Conservation (phyloP, 2,329 filamentous ascomycete genomes). For the Pseudogymnoascus sp. region DNA sequence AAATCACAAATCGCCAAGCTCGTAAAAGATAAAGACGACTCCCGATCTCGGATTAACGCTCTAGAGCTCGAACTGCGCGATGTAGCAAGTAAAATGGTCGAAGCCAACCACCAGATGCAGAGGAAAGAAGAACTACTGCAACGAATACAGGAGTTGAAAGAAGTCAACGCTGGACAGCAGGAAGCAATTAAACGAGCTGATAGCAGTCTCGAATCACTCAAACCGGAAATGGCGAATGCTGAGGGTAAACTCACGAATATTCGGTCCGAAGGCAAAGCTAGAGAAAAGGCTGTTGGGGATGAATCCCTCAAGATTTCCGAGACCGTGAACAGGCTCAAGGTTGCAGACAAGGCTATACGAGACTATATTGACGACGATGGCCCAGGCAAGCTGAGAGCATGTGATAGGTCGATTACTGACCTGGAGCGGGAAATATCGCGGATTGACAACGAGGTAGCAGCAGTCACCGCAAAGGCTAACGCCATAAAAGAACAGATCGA, state of each 20-base stretch:
- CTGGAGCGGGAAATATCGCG: constrained; percentile 59
- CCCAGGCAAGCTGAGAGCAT: constrained; percentile 58
- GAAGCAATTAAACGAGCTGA: constrained; percentile 63
- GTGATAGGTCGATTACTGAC: constrained; percentile 58
- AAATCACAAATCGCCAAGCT: constrained; percentile 60
- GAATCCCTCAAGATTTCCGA: constrained; percentile 64
- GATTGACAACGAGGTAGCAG: constrained; percentile 59
- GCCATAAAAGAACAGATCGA: constrained; percentile 68
- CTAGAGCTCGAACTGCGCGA: constrained; percentile 74
- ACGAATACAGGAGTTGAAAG: constrained; percentile 67
- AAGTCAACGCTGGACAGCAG: constrained; percentile 59
- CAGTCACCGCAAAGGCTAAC: constrained; percentile 64
- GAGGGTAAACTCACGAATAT: constrained; percentile 71
- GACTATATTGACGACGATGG: constrained; percentile 73
- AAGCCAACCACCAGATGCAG: constrained; percentile 66
- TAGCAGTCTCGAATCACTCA: constrained; percentile 62
- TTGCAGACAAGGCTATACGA: constrained; percentile 69
- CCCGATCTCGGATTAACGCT: constrained; percentile 56
- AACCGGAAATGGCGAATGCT: constrained; percentile 67
- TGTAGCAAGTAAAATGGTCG: constrained; percentile 62
- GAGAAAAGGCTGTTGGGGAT: constrained; percentile 63
- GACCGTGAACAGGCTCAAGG: constrained; percentile 68
- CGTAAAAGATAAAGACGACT: constrained; percentile 61
- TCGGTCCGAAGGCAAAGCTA: constrained; percentile 59
- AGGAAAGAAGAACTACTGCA: constrained; percentile 64